These are phyloP conservation scores for Fusarium irregulare DNA, from an alignment of 2,329 filamentous ascomycete genomes.

Conservation along the genomic window DNA sequence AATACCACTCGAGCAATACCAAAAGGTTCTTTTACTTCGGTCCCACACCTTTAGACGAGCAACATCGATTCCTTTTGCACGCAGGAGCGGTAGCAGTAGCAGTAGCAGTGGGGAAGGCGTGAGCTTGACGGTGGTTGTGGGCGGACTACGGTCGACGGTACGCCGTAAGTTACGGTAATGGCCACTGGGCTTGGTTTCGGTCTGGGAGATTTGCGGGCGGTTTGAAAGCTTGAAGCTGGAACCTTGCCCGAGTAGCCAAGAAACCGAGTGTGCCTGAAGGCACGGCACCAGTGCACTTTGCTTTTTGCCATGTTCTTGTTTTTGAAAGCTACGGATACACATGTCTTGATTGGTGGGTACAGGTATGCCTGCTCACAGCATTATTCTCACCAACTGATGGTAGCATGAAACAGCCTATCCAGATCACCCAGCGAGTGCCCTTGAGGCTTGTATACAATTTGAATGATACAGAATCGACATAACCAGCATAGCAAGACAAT, in stretches of 20 bases:
- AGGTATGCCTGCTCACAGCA: conserved; percentile 9
- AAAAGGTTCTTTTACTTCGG: not conserved
- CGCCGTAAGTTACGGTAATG: conserved; percentile 29
- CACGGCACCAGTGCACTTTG: conserved; percentile 15
- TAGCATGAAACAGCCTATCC: conserved; percentile 2
- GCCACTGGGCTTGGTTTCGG: conserved; percentile 25
- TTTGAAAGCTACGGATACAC: conserved; percentile 18
- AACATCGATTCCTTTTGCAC: not conserved
- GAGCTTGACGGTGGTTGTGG: conserved; percentile 25
- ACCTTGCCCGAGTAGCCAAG: conserved; percentile 29
- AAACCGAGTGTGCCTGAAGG: conserved; percentile 22
- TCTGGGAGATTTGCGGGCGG: conserved; percentile 27
- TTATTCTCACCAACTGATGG: conserved; percentile 29
- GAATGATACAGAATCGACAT: not conserved
- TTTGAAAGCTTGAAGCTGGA: conserved; percentile 28
- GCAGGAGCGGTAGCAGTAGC: not conserved
- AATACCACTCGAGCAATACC: not conserved
- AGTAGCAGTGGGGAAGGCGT: not conserved
- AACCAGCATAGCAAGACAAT: not conserved
- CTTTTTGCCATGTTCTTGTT: conserved; percentile 35
- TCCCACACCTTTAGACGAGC: not conserved
- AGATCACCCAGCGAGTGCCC: not conserved
- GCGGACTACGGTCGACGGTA: conserved; percentile 31
- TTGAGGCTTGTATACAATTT: not conserved
- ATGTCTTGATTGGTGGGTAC: conserved; percentile 40